Evolutionary conservation across 2,329 filamentous ascomycete species (phyloP).

Genomic region (Talaromyces sp.): DNA sequence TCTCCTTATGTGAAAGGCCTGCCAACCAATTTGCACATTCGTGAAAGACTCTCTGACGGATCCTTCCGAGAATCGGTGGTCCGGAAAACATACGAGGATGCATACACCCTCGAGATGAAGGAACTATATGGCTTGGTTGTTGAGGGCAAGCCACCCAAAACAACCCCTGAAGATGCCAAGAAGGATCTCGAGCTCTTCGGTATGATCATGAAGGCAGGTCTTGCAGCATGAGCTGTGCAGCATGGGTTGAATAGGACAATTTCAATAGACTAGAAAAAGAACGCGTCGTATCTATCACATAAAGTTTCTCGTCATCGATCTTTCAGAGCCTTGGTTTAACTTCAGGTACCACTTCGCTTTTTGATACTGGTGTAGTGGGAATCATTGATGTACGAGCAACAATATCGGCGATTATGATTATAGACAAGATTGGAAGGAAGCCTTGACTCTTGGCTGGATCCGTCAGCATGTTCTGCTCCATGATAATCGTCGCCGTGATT

Average conservation of each 20-base stretch:
- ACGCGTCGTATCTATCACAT: constrained; percentile 48
- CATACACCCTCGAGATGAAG: constrained; percentile 49
- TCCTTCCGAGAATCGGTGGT: constrained; percentile 44
- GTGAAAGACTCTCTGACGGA: constrained; percentile 45
- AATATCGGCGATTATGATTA: constrained; percentile 25
- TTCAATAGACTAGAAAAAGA: too few species aligned
- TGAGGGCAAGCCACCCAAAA: constrained; percentile 45
- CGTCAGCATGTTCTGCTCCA: constrained; percentile 14
- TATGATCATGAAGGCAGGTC: constrained; percentile 40
- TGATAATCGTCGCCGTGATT: constrained; percentile 17
- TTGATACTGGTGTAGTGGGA: constrained; percentile 33
- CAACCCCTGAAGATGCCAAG: constrained; percentile 45
- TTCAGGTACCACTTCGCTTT: constrained; percentile 24
- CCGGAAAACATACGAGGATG: constrained; percentile 52
- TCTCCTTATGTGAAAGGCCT: constrained; percentile 63
- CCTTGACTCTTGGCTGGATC: constrained; percentile 19
- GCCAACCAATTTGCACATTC: constrained; percentile 54
- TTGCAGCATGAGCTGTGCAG: not conserved
- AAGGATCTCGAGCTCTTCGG: constrained; percentile 45
- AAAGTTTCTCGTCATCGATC: constrained; percentile 35
- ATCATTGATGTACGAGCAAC: constrained; percentile 29
- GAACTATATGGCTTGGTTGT: constrained; percentile 44
- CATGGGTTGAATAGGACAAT: too few species aligned
- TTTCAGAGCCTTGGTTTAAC: constrained; percentile 34
- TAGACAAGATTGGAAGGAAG: constrained; percentile 24